Conservation (phyloP, 768 basidiomycete genomes). For the Mycena albidolilacea region DNA sequence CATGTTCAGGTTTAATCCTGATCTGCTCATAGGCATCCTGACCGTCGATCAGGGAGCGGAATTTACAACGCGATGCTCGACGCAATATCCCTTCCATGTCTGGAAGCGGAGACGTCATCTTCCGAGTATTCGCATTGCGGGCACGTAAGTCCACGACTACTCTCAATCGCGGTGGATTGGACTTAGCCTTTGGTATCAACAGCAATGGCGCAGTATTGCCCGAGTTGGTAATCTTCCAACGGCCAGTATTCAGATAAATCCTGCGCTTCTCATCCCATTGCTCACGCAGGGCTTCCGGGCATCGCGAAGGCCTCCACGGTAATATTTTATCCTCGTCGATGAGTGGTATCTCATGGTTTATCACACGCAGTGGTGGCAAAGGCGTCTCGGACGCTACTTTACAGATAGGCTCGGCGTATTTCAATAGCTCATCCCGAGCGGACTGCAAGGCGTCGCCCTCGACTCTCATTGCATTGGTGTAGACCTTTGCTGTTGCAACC, state of each 20-base stretch:
- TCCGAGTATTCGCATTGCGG: neutral
- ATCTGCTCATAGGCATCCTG: constrained; percentile 1
- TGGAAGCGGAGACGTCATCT: neutral
- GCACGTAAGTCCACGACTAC: too few relatives aligned
- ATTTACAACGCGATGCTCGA: neutral
- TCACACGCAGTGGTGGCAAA: constrained; percentile 45
- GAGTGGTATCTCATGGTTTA: constrained; percentile 47
- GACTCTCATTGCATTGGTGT: neutral
- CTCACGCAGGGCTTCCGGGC: constrained; percentile 35
- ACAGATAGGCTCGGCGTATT: constrained; percentile 4
- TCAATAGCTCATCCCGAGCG: constrained; percentile 6
- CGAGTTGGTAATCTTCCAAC: neutral
- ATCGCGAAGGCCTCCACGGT: constrained; percentile 42
- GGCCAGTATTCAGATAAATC: neutral
- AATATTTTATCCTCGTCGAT: constrained; percentile 45
- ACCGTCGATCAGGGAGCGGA: neutral
- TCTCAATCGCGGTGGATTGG: too few relatives aligned
- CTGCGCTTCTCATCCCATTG: neutral
- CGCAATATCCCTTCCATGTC: too few relatives aligned
- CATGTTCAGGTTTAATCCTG: neutral
- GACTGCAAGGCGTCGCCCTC: neutral
- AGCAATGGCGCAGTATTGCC: too few relatives aligned
- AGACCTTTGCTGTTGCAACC: constrained; percentile 12
- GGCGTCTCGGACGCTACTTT: constrained; percentile 34
- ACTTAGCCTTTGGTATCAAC: too few relatives aligned